Base-by-base conservation (phyloP, 2,329 filamentous ascomycete species). In the Aspergillus calidoustus region DNA sequence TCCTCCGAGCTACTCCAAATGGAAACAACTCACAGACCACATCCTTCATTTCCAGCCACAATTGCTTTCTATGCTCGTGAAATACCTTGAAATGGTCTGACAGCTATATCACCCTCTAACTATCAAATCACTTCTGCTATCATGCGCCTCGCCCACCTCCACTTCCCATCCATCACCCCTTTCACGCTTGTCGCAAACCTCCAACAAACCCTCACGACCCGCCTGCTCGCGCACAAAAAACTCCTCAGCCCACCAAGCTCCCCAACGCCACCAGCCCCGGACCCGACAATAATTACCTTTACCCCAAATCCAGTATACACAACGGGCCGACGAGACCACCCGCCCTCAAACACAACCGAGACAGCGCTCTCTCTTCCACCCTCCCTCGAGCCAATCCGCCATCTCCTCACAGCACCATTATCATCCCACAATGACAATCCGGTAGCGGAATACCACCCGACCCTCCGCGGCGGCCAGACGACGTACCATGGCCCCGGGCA, bases 401-500 rank as follows among this genome's bases (percentile, higher is more conserved):
- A 72, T 11, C 68, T 78, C 50, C 66, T 76, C 28, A 72, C 69
- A n/a, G 52, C 67, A 4, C 55, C 63, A 0, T 60, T 63, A 4
- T 19, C 19, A 2, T 19, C 19, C 19, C 30, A 60, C 50, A 66
- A 72, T 34, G 61, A 74, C 34, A 79, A 79, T 41, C 15, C 47
- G 5, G 68, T 74, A 28, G 90, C 89, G 3, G 81, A 85, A n/a
- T 87, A 95, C 69, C 77, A 86, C 48, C 84, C 88, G 69, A 90
- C 91, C 15, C 85, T 88, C n/a, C 88, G 95, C 58, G 95, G 95
- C 64, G 95, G 95, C 0, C 88, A 96, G 67, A 93, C 92, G 0
- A 98, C 95, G 3, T 98, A 97, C 80, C 95, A 99, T 75, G 95
- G 94, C 0, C 95, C 94, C 0, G 94, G 94, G 0, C 95, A 99